Evolutionary conservation across 768 basidiomycete genomes (phyloP), one percentile per base, ranked within the genome.

Genomic region (Basidioascus undulatus): DNA sequence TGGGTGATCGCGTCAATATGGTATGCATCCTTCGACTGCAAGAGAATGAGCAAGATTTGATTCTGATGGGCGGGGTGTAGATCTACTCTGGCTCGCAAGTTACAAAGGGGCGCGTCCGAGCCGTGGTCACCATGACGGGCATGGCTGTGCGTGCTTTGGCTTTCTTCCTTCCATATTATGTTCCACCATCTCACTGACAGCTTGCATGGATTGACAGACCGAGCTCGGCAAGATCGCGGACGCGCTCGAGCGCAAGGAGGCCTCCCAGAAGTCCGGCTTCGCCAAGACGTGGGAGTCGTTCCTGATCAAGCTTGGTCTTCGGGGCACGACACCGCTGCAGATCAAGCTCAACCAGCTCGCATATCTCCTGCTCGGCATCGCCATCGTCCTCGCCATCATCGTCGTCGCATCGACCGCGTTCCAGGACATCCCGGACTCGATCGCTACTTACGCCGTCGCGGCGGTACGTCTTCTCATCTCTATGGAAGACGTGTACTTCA

Each of bases 291-390:
- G 40, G 47, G 35, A 43, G 35, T 38, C 30, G 41, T 30, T 39
- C 37, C 48, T 64, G 58, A 26, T 71, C 35, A 26, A 50, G 37
- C 43, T 69, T 58, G 43, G 55, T 45, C 32, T 49, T 57, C 42
- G 67, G 58, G 36, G 53, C 57, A 48, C 55, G 46, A 37, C 61
- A 57, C 46, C 69, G 56, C 52, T 59, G 52, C 52, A 40, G 57
- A 47, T 70, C 62, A 70, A 61, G 54, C 25, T 66, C 57, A 49
- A 58, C 49, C 53, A 52, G 32, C 47, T 59, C 30, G 59, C 59
- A 4, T 60, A 60, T 49, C 49, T 57, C 37, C 50, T 59, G 1
- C 49, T 60, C 12, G 51, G 50, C 7, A 40, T 47, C 20, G 55
- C 56, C 12, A 49, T 54, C 30, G 21, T 61, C 26, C 51, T 57